Evolutionary conservation across 106 monocot genomes (phyloP).

Genomic region (Apostasia ramifera): DNA sequence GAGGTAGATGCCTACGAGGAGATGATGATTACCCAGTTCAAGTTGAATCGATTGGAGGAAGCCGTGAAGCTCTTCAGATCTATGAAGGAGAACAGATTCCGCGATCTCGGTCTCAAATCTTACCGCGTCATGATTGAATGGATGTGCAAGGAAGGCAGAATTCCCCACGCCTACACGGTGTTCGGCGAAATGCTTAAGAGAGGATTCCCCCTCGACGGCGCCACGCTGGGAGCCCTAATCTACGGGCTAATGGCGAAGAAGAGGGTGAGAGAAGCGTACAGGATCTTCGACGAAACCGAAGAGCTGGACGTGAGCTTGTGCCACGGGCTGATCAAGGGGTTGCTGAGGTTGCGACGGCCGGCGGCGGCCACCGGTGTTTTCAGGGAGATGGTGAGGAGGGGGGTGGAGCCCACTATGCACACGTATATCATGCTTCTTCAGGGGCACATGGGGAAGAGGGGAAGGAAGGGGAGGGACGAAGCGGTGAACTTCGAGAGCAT

Average conservation of each 20-base stretch:
- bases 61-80: slow-evolving; percentile 53
- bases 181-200: slow-evolving; percentile 77
- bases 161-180: slow-evolving; percentile 37
- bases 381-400: slow-evolving; percentile 56
- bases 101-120: slow-evolving; percentile 21
- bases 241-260: slow-evolving; percentile 51
- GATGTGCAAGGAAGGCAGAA: slow-evolving; percentile 57
- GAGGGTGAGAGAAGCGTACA: slow-evolving; percentile 56
- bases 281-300: slow-evolving; percentile 13
- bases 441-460: slow-evolving; percentile 80
- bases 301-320: slow-evolving; percentile 35
- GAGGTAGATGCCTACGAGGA: slow-evolving; percentile 42
- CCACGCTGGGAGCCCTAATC: slow-evolving; percentile 33
- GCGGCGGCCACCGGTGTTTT: slow-evolving; percentile 73
- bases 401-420: slow-evolving; percentile 77
- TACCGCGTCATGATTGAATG: slow-evolving; percentile 43
- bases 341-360: slow-evolving; percentile 45
- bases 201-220: slow-evolving; percentile 35
- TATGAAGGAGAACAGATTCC: slow-evolving; percentile 22
- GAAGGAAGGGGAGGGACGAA: slow-evolving; percentile 61
- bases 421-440: slow-evolving; percentile 88
- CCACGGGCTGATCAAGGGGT: slow-evolving; percentile 82
- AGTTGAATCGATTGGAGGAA: slow-evolving; percentile 49
- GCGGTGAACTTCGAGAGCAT: slow-evolving; percentile 66
- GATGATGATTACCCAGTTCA: slow-evolving; percentile 58